Percentiles rank a stretch among this genome's conserved stretches.
Evolutionary conservation across 192 early-diverging fungal genomes (phyloP).

Genomic region (Gorgonomyces haynaldii): DNA sequence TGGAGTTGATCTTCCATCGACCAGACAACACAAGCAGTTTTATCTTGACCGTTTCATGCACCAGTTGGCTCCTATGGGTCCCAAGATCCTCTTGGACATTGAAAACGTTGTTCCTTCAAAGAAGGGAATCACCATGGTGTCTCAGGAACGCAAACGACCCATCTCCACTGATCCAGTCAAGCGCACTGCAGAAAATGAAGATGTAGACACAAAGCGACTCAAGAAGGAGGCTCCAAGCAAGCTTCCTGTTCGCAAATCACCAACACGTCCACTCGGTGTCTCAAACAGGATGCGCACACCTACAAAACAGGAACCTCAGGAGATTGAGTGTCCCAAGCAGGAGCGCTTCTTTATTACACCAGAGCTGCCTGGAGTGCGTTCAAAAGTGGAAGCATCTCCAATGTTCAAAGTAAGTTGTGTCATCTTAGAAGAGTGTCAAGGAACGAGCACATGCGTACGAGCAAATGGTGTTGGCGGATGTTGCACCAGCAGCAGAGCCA

Average conservation of each 20-base stretch:
- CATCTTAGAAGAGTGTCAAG: too few species aligned
- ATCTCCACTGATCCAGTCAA: constrained; percentile 3
- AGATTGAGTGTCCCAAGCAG: neutral
- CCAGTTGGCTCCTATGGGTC: neutral
- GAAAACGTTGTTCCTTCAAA: constrained; percentile 5
- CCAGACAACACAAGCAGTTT: neutral
- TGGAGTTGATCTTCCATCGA: neutral
- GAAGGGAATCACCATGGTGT: neutral
- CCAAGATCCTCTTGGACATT: neutral
- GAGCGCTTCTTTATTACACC: constrained; percentile 1
- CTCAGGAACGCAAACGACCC: neutral
- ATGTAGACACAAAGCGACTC: constrained; percentile 1
- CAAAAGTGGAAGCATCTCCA: too few species aligned
- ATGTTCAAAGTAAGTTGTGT: too few species aligned
- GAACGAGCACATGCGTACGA: too few species aligned
- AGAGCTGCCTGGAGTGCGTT: neutral
- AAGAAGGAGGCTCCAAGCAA: neutral
- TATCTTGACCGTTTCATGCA: neutral
- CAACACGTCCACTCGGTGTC: neutral
- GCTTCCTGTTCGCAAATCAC: neutral
- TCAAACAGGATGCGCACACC: neutral
- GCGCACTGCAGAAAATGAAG: neutral
- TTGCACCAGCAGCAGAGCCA: too few species aligned
- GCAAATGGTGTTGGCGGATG: too few species aligned
- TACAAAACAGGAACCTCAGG: neutral